Conservation (phyloP, 306 rosid genomes). For the Cotoneaster glaucophyllus region DNA sequence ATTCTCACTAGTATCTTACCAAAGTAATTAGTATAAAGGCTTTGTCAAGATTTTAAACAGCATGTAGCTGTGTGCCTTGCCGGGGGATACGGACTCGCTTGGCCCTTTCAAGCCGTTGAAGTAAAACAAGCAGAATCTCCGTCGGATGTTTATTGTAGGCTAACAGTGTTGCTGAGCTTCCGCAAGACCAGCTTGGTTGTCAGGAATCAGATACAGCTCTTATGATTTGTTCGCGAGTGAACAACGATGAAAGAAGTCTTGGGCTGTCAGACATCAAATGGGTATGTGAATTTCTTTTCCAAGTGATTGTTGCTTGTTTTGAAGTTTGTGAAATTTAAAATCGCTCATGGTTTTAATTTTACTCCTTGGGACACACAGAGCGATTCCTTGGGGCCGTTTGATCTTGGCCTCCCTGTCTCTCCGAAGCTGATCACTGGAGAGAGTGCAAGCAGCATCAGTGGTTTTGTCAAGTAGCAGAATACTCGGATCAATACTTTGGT, state of each 20-base stretch:
- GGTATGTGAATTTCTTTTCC: constrained; percentile 37
- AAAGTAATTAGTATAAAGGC: not conserved
- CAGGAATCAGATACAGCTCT: constrained; percentile 38
- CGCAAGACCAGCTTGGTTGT: constrained; percentile 27
- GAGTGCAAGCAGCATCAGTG: constrained; percentile 29
- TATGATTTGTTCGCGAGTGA: constrained; percentile 29
- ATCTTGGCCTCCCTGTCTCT: constrained; percentile 57
- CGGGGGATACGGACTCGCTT: no score
- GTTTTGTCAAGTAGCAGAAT: constrained; percentile 39
- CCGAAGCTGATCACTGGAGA: constrained; percentile 45
- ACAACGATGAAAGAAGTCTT: constrained; percentile 70
- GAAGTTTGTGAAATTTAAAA: not conserved
- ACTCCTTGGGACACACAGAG: constrained; percentile 34
- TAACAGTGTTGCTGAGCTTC: constrained; percentile 27
- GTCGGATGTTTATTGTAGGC: constrained; percentile 29
- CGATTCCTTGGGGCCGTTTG: constrained; percentile 80
- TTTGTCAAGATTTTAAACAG: not conserved
- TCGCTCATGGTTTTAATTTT: constrained; percentile 11
- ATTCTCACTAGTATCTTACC: not conserved
- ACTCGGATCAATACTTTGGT: constrained; percentile 5
- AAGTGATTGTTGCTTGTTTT: constrained; percentile 6
- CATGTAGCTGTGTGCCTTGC: not conserved
- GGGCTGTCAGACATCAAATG: constrained; percentile 78
- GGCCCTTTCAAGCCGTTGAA: not conserved
- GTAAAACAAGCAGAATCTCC: not conserved